Base-by-base conservation (phyloP, 805 yeast species). In the Yarrowia keelungensis region DNA sequence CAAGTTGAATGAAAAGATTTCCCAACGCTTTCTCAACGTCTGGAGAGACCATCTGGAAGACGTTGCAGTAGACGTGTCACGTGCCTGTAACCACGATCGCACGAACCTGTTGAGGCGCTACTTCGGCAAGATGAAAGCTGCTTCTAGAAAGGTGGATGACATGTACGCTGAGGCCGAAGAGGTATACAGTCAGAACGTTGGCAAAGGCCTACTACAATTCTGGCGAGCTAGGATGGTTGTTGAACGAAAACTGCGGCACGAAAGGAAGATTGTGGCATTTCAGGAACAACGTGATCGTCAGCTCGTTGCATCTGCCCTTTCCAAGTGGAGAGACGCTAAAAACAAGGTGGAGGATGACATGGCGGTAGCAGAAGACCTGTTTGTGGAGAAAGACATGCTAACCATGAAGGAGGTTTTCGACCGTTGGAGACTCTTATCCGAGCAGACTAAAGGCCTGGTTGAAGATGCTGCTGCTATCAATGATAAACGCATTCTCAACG, bases 21-120 rank as follows among this genome's bases (percentile, higher is more conserved):
- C 51, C 4, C 16, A 12, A 2, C 45, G 65, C 3, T 59, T 59
- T 19, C 22, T 59, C 10, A 41, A 59, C 51, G 36, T 59, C n/a
- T 59, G 65, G 65, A 32, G 65, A 19, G 51, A 45, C 36, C 65
- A 59, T 35, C 19, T 59, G 32, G 65, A 59, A 14, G 65, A 59
- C 35, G 42, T 35, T 8, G 65, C 65, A 3, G 12, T 14, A n/a
- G 65, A 36, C n/a, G 10, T 59, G n/a, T 7, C 41, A 2, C 35
- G 22, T 10, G 65, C 65, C 51, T 10, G 19, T 14, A 8, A 45
- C 5, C 46, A 32, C 8, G 10, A 42, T 16, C 50, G 65, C 11
- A 35, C 11, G 8, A n/a, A 45, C 5, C 51, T 59, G 5, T 32
- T 43, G 35, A n/a, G 35, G 35, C 51, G 32, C 11, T 51, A 51